Evolutionary conservation across 371 early-diverging fungal species (phyloP).

Genomic region (Paraphysoderma sedebokerense): DNA sequence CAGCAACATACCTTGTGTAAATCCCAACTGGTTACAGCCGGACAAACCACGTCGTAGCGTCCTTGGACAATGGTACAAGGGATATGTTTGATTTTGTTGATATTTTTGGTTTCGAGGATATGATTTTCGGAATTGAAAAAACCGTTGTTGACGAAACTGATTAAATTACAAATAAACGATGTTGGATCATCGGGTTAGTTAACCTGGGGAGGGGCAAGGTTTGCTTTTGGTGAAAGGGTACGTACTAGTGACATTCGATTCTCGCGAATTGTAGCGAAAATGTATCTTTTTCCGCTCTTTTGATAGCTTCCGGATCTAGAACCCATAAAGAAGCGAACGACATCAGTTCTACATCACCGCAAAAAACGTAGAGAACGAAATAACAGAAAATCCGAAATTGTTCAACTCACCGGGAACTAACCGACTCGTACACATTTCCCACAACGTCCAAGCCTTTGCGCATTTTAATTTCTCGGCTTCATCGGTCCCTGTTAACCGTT

Average conservation of each 20-base stretch:
- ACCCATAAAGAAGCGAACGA: slow-evolving; percentile 1
- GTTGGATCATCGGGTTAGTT: too few relatives aligned
- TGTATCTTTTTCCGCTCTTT: slow-evolving; percentile 30
- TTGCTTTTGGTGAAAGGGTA: not conserved
- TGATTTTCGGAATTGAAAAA: slow-evolving; percentile 34
- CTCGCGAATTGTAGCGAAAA: slow-evolving; percentile 46
- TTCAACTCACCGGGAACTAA: slow-evolving; percentile 8
- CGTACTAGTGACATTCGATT: slow-evolving; percentile 37
- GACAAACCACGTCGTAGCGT: slow-evolving; percentile 44
- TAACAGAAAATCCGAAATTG: not conserved
- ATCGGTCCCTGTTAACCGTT: slow-evolving; percentile 31
- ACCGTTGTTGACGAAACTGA: slow-evolving; percentile 39
- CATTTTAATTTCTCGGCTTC: slow-evolving; percentile 19
- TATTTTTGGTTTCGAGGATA: slow-evolving; percentile 32
- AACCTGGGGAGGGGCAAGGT: too few relatives aligned
- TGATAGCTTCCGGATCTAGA: slow-evolving; percentile 23
- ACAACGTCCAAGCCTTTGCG: slow-evolving; percentile 37
- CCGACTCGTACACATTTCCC: slow-evolving; percentile 37
- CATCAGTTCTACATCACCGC: too few relatives aligned
- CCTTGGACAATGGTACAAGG: slow-evolving; percentile 38
- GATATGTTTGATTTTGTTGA: slow-evolving; percentile 30
- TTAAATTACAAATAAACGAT: not conserved
- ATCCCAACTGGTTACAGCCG: slow-evolving; percentile 36
- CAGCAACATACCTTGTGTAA: slow-evolving; percentile 24
- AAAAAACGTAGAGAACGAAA: not conserved